Percentiles rank a stretch among this genome's conserved stretches.
Evolutionary conservation across 1,139 yeast genomes (phyloP).

Genomic region (Diutina mesorugosa): DNA sequence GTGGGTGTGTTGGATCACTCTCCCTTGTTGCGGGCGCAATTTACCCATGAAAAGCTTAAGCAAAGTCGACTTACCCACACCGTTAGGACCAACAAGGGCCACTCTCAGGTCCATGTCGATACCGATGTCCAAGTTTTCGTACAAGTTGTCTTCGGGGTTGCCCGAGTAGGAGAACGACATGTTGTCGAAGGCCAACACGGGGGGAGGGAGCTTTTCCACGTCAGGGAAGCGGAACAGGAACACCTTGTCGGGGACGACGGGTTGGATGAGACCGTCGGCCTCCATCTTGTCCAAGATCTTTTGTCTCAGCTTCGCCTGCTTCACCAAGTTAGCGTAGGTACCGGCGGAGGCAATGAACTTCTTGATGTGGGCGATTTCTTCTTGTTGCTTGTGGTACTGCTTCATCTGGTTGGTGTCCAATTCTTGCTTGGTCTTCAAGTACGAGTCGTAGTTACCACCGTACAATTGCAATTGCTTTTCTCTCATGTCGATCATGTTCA

Average conservation of each 20-base stretch:
- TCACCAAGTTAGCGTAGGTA: slow-evolving; percentile 97
- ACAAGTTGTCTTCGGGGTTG: slow-evolving; percentile 74
- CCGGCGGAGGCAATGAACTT: slow-evolving; percentile 99
- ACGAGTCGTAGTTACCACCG: slow-evolving; percentile 99
- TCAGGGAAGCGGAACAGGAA: slow-evolving; percentile 91
- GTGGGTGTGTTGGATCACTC: slow-evolving; percentile 95
- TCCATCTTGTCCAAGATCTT: slow-evolving; percentile 99
- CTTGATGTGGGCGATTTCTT: slow-evolving; percentile 95
- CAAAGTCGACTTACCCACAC: slow-evolving; percentile 97
- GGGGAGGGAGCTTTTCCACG: slow-evolving; percentile 97
- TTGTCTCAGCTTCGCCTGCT: slow-evolving; percentile 98
- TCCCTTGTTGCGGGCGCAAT: slow-evolving; percentile 78
- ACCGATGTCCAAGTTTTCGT: slow-evolving; percentile 89
- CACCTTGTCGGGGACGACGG: slow-evolving; percentile 86
- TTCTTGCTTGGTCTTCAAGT: slow-evolving; percentile 88
- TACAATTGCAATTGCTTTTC: slow-evolving; percentile 51
- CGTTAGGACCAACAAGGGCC: slow-evolving; percentile 97
- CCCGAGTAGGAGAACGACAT: slow-evolving; percentile 90
- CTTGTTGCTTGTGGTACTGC: slow-evolving; percentile 94
- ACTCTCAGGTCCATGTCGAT: slow-evolving; percentile 99
- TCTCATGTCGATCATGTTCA: slow-evolving; percentile 98
- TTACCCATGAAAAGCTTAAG: slow-evolving; percentile 95
- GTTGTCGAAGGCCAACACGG: slow-evolving; percentile 93
- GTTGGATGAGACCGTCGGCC: slow-evolving; percentile 94
- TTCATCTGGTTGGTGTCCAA: slow-evolving; percentile 96